Percentiles rank a stretch among this genome's conserved stretches.
These are phyloP conservation scores for Globisporangium cederbergense DNA, from an alignment of 352 stramenopile genomes.

Conservation along the genomic window DNA sequence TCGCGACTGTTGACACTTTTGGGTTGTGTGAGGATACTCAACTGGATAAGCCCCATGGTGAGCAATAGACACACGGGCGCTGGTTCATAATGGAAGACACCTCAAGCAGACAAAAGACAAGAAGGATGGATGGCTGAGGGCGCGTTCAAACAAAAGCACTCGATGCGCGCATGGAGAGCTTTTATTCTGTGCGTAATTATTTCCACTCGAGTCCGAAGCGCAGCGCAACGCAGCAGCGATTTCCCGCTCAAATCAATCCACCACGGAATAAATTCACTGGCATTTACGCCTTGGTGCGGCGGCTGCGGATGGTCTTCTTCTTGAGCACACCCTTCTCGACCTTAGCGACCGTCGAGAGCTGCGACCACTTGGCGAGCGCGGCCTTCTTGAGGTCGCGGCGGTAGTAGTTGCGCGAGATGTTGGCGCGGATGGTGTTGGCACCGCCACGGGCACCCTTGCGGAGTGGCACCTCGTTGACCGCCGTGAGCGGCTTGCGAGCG, in stretches of 20 bases:
- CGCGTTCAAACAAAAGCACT: constrained; percentile 16
- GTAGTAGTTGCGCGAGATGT: constrained; percentile 89
- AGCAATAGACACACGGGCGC: background rate
- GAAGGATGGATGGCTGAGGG: background rate
- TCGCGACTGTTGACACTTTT: constrained; percentile 11
- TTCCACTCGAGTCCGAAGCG: constrained; percentile 29
- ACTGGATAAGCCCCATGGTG: too few relatives aligned
- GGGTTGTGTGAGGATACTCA: too few relatives aligned
- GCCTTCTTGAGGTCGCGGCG: constrained; percentile 83
- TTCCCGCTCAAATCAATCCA: constrained; percentile 7
- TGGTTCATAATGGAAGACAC: background rate
- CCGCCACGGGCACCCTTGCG: constrained; percentile 81
- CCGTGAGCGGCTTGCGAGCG: constrained; percentile 65
- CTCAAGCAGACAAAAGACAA: background rate
- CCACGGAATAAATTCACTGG: constrained; percentile 12
- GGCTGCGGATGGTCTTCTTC: constrained; percentile 82
- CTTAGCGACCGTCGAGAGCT: constrained; percentile 84
- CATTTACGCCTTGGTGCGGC: constrained; percentile 76
- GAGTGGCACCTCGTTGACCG: constrained; percentile 68
- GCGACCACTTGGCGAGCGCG: constrained; percentile 82
- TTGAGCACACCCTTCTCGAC: constrained; percentile 86
- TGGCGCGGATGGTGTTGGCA: constrained; percentile 84
- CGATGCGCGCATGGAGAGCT: constrained; percentile 20
- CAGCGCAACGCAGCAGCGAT: background rate
- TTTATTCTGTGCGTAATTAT: constrained; percentile 37